Percentiles rank a stretch among this genome's conserved stretches.
phyloP scores from a whole-genome alignment of 2,329 filamentous ascomycete genomes.

The Penicillium hesseltinei region DNA sequence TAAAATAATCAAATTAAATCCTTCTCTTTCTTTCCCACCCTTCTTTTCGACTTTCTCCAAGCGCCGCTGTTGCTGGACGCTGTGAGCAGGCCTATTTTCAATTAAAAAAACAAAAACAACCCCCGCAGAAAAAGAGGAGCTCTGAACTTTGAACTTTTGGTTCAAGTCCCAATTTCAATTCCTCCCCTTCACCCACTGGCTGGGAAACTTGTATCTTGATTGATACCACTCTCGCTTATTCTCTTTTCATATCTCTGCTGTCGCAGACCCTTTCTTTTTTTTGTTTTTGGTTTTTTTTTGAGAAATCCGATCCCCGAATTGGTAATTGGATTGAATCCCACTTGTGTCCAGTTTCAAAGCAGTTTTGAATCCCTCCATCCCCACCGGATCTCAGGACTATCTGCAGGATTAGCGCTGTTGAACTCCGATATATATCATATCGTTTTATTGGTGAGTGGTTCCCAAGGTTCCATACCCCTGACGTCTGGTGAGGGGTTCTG shows the following conservation, averaged over 20 bases:
- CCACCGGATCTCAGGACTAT: not conserved
- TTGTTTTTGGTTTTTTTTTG: not conserved
- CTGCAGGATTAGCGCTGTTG: not conserved
- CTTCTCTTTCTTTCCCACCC: constrained; percentile 15
- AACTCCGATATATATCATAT: not conserved
- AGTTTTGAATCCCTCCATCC: constrained; percentile 8
- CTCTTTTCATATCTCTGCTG: constrained; percentile 4
- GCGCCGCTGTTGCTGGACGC: constrained; percentile 38
- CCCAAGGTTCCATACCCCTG: constrained; percentile 1
- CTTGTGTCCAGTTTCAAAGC: not conserved
- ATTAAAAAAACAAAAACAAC: not conserved
- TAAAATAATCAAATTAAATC: not conserved
- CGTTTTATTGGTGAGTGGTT: constrained; percentile 4
- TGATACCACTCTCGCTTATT: constrained; percentile 19
- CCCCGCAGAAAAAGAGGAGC: constrained; percentile 10
- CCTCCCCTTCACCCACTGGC: constrained; percentile 26
- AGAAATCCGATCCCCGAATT: not conserved
- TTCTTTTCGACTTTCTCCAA: constrained; percentile 25
- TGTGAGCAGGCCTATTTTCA: constrained; percentile 36
- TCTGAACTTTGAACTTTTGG: constrained; percentile 6
- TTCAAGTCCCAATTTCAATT: constrained; percentile 20
- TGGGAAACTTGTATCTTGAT: constrained; percentile 29
- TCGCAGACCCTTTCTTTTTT: constrained; percentile 8
- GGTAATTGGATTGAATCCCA: not conserved
- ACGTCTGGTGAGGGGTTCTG: not conserved